Evolutionary conservation across 345 rosid genomes (phyloP).

Genomic region (Trapa bicornis): DNA sequence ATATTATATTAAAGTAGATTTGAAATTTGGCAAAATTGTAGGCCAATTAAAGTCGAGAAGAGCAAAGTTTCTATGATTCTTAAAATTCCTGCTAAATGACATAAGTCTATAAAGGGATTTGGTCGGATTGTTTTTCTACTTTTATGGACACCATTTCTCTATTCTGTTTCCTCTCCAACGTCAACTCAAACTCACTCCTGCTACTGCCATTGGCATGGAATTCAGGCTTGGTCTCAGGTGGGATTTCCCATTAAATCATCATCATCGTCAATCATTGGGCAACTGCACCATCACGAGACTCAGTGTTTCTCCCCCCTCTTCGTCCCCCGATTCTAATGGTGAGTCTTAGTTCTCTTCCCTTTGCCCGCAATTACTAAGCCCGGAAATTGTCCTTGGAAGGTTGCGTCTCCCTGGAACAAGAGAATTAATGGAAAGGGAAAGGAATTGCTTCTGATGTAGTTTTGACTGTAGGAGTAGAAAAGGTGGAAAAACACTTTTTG

Average conservation of each 20-base stretch:
- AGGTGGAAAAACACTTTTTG: not conserved
- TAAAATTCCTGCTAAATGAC: not conserved
- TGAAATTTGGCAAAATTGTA: no score
- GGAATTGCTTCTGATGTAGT: not conserved
- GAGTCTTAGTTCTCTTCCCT: not conserved
- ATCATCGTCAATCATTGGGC: conserved; percentile 10
- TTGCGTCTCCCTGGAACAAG: not conserved
- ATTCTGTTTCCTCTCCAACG: not conserved
- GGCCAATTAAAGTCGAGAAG: not conserved
- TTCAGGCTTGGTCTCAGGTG: conserved; percentile 32
- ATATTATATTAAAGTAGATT: no score
- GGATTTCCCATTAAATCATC: conserved; percentile 27
- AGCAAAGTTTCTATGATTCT: not conserved
- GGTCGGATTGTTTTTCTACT: not conserved
- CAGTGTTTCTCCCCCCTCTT: conserved; percentile 14
- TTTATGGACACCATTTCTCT: conserved; percentile 22
- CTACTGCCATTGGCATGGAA: conserved; percentile 17
- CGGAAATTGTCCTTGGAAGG: not conserved
- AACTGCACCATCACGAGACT: conserved; percentile 17
- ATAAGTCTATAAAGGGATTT: not conserved
- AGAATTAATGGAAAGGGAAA: not conserved
- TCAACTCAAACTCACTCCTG: not conserved
- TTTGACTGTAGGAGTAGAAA: not conserved
- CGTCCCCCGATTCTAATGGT: not conserved
- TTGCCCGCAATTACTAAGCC: not conserved